Evolutionary conservation across 1,139 yeast genomes (phyloP).

Genomic region (Saccharomyces hybrid): DNA sequence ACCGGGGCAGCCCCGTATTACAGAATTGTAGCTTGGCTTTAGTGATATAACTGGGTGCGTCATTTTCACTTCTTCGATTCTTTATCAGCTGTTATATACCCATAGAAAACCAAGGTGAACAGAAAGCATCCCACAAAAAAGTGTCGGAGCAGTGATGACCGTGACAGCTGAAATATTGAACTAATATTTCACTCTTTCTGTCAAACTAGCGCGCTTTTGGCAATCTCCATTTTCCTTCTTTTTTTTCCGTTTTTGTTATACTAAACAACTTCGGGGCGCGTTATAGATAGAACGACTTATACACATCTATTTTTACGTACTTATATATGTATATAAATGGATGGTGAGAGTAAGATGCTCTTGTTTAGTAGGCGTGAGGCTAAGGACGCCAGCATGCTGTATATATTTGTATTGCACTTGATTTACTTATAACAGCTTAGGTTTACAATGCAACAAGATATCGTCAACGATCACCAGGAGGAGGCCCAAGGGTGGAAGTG

Average conservation of each 20-base stretch:
- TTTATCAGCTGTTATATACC: neutral
- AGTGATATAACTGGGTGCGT: conserved; percentile 32
- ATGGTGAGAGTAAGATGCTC: neutral
- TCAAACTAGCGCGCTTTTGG: neutral
- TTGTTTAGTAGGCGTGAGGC: neutral
- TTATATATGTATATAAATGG: neutral
- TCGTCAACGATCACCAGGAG: neutral
- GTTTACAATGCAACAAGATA: neutral
- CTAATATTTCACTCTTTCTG: neutral
- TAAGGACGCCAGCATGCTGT: neutral
- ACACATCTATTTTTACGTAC: neutral
- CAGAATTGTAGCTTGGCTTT: conserved; percentile 41
- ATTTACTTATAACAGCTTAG: neutral
- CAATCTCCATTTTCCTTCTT: neutral
- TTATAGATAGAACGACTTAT: neutral
- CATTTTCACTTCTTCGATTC: conserved; percentile 12
- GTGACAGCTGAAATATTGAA: neutral
- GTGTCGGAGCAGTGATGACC: neutral
- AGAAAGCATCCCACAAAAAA: neutral
- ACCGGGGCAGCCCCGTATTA: conserved; percentile 58
- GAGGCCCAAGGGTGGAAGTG: conserved; percentile 11
- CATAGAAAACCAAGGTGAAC: neutral
- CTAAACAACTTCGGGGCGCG: neutral
- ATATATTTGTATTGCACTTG: neutral
- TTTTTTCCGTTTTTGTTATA: neutral